phyloP scores from a whole-genome alignment of 176 grass and related monocot genomes.

The Alloteropsis semialata region DNA sequence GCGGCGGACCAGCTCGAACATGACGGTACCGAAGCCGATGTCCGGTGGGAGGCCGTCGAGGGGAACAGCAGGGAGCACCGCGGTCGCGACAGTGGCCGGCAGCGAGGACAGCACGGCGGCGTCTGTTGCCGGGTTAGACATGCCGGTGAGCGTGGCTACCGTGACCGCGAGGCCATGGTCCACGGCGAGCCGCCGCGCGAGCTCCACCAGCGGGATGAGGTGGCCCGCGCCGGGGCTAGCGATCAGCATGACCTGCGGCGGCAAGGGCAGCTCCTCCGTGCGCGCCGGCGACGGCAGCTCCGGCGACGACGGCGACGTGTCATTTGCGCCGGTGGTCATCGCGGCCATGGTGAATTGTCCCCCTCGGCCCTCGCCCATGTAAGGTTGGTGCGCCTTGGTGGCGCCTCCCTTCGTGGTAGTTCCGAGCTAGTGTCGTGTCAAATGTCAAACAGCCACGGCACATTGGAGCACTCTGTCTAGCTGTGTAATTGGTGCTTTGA shows the following conservation, averaged over 20 bases:
- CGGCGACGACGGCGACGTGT: not conserved
- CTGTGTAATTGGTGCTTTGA: not conserved
- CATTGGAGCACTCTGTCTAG: not conserved
- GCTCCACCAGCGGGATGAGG: constrained; percentile 52
- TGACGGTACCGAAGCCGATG: constrained; percentile 5
- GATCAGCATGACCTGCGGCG: constrained; percentile 30
- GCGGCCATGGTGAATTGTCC: not conserved
- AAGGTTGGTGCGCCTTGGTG: not conserved
- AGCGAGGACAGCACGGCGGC: constrained; percentile 28
- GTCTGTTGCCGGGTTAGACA: not conserved
- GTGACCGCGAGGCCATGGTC: constrained; percentile 37
- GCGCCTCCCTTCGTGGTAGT: not conserved
- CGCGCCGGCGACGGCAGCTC: not conserved
- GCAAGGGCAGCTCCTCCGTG: not conserved
- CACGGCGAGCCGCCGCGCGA: constrained; percentile 23
- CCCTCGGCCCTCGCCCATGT: not conserved
- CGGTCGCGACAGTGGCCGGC: constrained; percentile 7
- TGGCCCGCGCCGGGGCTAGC: constrained; percentile 45
- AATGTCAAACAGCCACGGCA: not conserved
- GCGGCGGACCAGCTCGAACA: constrained; percentile 26
- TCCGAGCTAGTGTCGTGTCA: not conserved
- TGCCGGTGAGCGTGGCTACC: constrained; percentile 34
- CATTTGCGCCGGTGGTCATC: not conserved
- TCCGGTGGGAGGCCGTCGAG: constrained; percentile 39
- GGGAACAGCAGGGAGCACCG: constrained; percentile 34